Conservation (phyloP, 2,329 filamentous ascomycete genomes). For the Stylonectria norvegica region DNA sequence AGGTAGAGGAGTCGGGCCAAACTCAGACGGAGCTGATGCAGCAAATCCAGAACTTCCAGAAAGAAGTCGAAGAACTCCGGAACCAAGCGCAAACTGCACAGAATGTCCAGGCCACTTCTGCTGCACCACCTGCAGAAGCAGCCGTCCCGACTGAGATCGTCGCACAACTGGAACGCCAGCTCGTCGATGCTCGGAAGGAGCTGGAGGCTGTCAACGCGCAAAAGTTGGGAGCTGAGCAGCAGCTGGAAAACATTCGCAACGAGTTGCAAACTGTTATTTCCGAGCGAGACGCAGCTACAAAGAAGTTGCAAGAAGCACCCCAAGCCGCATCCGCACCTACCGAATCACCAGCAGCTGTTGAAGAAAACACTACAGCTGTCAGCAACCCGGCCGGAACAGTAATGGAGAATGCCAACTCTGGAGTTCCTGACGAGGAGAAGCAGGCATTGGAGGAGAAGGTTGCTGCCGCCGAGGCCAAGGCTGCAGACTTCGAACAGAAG, state of each 20-base stretch:
- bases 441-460: constrained; percentile 61
- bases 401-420: constrained; percentile 10
- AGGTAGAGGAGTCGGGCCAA: constrained; percentile 29
- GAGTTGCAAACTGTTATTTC: constrained; percentile 61
- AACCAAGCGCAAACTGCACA: constrained; percentile 35
- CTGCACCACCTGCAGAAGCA: constrained; percentile 37
- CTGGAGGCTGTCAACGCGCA: constrained; percentile 64
- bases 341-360: constrained; percentile 8
- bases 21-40: constrained; percentile 39
- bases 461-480: constrained; percentile 56
- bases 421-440: constrained; percentile 54
- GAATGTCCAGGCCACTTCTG: constrained; percentile 32
- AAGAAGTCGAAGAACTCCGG: constrained; percentile 38
- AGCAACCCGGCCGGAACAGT: too few relatives aligned
- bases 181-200: constrained; percentile 52
- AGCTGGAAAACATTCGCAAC: constrained; percentile 50
- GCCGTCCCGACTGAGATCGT: constrained; percentile 45
- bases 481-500: constrained; percentile 62
- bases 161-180: constrained; percentile 46
- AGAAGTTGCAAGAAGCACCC: constrained; percentile 33
- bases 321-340: constrained; percentile 2
- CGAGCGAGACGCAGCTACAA: constrained; percentile 61
- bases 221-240: constrained; percentile 64
- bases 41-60: constrained; percentile 43
- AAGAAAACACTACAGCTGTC: constrained; percentile 15